These are phyloP conservation scores for Athelia psychrophila DNA, from an alignment of 1,284 basidiomycete species.

Conservation along the genomic window DNA sequence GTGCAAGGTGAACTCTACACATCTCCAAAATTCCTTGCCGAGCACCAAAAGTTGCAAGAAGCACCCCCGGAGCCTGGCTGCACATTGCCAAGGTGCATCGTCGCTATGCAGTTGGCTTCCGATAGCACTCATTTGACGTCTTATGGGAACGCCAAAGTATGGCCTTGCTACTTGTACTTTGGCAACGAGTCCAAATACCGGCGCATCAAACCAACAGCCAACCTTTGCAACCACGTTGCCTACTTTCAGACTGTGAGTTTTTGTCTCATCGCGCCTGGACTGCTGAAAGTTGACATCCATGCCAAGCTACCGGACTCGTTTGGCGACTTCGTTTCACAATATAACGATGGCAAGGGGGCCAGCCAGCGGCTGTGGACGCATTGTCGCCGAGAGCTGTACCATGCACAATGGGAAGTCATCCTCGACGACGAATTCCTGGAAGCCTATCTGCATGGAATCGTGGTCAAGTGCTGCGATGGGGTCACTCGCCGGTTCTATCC, in stretches of 20 bases:
- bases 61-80: conserved; percentile 11
- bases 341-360: neutral
- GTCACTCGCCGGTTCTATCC: conserved; percentile 13
- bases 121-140: conserved; percentile 32
- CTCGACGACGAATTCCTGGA: conserved; percentile 16
- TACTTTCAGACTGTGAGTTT: conserved; percentile 28
- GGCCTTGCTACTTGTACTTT: conserved; percentile 36
- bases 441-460: conserved; percentile 16
- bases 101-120: conserved; percentile 31
- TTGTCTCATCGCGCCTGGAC: neutral
- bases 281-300: neutral
- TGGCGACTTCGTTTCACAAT: neutral
- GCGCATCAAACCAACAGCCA: conserved; percentile 14
- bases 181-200: conserved; percentile 35
- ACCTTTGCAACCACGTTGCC: conserved; percentile 30
- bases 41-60: conserved; percentile 19
- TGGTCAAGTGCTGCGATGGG: conserved; percentile 14
- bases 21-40: conserved; percentile 25
- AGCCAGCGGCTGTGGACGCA: conserved; percentile 12
- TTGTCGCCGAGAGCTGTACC: conserved; percentile 19
- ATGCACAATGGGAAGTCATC: conserved; percentile 14
- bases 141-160: conserved; percentile 30
- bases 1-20: conserved; percentile 27
- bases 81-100: conserved; percentile 19
- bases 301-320: neutral